Evolutionary conservation across 768 basidiomycete species (phyloP).

Genomic region (Hericium erinaceus): DNA sequence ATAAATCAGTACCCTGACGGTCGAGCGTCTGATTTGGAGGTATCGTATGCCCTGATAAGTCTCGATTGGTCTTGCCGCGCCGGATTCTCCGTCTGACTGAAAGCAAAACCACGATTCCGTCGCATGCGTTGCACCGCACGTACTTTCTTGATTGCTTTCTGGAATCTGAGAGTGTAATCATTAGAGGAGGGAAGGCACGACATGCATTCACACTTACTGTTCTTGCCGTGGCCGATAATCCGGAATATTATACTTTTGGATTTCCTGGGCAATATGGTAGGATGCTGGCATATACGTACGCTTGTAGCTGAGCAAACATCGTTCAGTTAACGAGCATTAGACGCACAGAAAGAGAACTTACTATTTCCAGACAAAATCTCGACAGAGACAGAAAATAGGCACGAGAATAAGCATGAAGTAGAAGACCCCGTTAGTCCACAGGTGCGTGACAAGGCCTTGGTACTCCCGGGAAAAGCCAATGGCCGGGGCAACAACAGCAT

Average conservation of each 20-base stretch:
- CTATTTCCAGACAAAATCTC: slow-evolving; percentile 99
- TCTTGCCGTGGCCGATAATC: slow-evolving; percentile 96
- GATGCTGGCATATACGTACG: slow-evolving; percentile 83
- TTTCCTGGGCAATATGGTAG: slow-evolving; percentile 98
- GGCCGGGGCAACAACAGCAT: slow-evolving; percentile 77
- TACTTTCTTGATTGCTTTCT: slow-evolving; percentile 99
- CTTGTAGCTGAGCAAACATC: slow-evolving; percentile 54
- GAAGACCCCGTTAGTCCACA: slow-evolving; percentile 85
- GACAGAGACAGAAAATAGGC: slow-evolving; percentile 73
- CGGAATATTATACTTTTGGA: slow-evolving; percentile 98
- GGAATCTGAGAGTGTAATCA: slow-evolving; percentile 50
- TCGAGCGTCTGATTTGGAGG: slow-evolving; percentile 60
- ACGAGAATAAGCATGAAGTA: slow-evolving; percentile 83
- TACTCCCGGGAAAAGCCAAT: slow-evolving; percentile 90
- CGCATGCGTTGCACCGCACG: slow-evolving; percentile 98
- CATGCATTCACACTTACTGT: slow-evolving; percentile 51
- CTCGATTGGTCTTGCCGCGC: slow-evolving; percentile 81
- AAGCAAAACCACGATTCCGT: slow-evolving; percentile 92
- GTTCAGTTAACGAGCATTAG: slow-evolving; percentile 7
- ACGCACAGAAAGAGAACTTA: slow-evolving; percentile 30
- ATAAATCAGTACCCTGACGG: slow-evolving; percentile 57
- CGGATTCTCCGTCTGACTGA: slow-evolving; percentile 89
- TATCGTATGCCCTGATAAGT: slow-evolving; percentile 82
- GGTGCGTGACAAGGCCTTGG: slow-evolving; percentile 73
- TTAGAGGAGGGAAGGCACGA: slow-evolving; percentile 8